Percentiles rank a stretch among this genome's conserved stretches.
Conservation (phyloP, 345 rosid species). For the Populus simonii region DNA sequence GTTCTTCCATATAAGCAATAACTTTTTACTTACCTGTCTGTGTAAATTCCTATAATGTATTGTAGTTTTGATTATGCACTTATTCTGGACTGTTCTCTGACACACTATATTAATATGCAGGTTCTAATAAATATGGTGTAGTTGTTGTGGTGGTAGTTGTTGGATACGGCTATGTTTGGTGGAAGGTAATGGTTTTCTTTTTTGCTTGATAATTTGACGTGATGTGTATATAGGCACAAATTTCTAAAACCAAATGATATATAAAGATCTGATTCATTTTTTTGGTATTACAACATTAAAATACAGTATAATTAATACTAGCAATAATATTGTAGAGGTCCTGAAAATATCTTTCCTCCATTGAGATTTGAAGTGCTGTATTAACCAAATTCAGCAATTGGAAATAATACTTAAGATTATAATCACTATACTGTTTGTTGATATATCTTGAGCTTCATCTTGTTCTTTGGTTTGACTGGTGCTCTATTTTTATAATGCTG, state of each 20-base stretch:
- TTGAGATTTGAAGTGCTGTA: neutral
- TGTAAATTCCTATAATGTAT: neutral
- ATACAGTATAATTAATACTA: neutral
- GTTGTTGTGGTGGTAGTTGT: slow-evolving; percentile 48
- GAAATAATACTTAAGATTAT: slow-evolving; percentile 1
- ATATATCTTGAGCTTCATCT: slow-evolving; percentile 3
- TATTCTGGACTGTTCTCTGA: slow-evolving; percentile 1
- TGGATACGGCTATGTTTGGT: slow-evolving; percentile 78
- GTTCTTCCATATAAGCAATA: neutral
- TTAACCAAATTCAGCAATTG: slow-evolving; percentile 3
- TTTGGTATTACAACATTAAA: neutral
- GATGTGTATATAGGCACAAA: neutral
- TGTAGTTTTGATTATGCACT: slow-evolving; percentile 8
- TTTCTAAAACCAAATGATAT: neutral
- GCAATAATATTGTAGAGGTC: neutral
- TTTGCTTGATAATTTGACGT: neutral
- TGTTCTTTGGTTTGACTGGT: slow-evolving; percentile 4
- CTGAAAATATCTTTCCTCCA: neutral
- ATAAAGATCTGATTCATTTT: neutral
- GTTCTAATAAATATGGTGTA: slow-evolving; percentile 47
- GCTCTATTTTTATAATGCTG: neutral
- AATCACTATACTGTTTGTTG: neutral
- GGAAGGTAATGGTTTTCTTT: slow-evolving; percentile 55
- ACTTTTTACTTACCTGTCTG: neutral
- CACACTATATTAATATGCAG: slow-evolving; percentile 31